These are phyloP conservation scores for Cyphellophora attinorum DNA, from an alignment of 2,329 filamentous ascomycete genomes.

Conservation along the genomic window DNA sequence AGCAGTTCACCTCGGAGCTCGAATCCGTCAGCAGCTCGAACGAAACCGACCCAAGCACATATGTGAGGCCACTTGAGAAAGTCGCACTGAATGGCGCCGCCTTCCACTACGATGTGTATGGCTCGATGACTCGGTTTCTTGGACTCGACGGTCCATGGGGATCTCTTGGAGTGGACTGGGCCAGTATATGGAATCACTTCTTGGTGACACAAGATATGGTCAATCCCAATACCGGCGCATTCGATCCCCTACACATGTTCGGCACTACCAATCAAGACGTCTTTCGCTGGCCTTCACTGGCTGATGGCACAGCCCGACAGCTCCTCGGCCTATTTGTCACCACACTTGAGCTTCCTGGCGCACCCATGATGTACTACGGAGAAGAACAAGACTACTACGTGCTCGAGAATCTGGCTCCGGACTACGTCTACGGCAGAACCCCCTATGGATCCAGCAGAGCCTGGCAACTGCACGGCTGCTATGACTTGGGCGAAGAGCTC, in stretches of 20 bases:
- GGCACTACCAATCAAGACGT: conserved; percentile 49
- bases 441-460: conserved; percentile 42
- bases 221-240: conserved; percentile 41
- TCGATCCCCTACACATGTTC: conserved; percentile 47
- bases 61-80: conserved; percentile 35
- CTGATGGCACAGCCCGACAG: conserved; percentile 40
- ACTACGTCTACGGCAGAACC: conserved; percentile 44
- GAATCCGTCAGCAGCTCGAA: conserved; percentile 30
- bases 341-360: conserved; percentile 41
- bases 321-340: conserved; percentile 42
- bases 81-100: conserved; percentile 42
- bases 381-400: conserved; percentile 49
- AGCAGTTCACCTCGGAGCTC: conserved; percentile 27
- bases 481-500: conserved; percentile 38
- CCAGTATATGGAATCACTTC: conserved; percentile 35
- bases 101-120: conserved; percentile 47
- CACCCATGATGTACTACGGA: conserved; percentile 42
- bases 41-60: conserved; percentile 22
- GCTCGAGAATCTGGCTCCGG: conserved; percentile 45
- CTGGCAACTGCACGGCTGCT: conserved; percentile 50
- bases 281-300: conserved; percentile 44
- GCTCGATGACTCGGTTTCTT: conserved; percentile 41
- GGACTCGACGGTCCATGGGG: conserved; percentile 31
- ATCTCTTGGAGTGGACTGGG: conserved; percentile 27
- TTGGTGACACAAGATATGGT: conserved; percentile 39